Percentiles rank a stretch among this genome's conserved stretches.
These are phyloP conservation scores for Lodderomyces theae DNA, from an alignment of 1,139 yeast species.

Conservation along the genomic window DNA sequence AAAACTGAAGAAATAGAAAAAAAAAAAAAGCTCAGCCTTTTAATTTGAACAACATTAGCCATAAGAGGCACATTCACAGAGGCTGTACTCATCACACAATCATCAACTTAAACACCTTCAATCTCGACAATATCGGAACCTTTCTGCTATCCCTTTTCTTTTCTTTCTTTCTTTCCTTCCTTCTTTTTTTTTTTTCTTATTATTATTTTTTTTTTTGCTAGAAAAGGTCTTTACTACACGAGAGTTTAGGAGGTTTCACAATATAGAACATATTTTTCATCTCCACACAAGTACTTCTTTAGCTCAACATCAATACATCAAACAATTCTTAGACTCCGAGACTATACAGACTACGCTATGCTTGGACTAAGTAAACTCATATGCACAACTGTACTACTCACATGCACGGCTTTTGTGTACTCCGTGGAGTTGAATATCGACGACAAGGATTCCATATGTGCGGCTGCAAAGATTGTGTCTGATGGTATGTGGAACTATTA, in stretches of 20 bases:
- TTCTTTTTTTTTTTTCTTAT: too few relatives aligned
- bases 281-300: too few relatives aligned
- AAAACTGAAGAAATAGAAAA: neutral
- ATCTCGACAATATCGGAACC: too few relatives aligned
- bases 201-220: too few relatives aligned
- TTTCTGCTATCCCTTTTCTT: too few relatives aligned
- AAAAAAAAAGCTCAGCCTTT: slow-evolving; percentile 1
- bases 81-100: neutral
- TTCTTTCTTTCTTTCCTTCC: too few relatives aligned
- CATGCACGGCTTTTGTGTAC: slow-evolving; percentile 5
- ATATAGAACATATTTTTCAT: too few relatives aligned
- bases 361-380: neutral
- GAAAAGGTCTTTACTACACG: too few relatives aligned
- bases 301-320: neutral
- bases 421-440: slow-evolving; percentile 20
- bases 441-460: slow-evolving; percentile 40
- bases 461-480: slow-evolving; percentile 46
- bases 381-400: slow-evolving; percentile 3
- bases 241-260: too few relatives aligned
- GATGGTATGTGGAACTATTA: slow-evolving; percentile 60
- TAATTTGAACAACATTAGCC: too few relatives aligned
- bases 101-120: too few relatives aligned
- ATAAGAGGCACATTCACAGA: too few relatives aligned
- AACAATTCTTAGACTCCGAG: neutral
- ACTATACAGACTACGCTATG: neutral